Evolutionary conservation across 495 filamentous ascomycete genomes (phyloP), one percentile per base, ranked within the genome.

Genomic region (Aspergillus bertholletiae): DNA sequence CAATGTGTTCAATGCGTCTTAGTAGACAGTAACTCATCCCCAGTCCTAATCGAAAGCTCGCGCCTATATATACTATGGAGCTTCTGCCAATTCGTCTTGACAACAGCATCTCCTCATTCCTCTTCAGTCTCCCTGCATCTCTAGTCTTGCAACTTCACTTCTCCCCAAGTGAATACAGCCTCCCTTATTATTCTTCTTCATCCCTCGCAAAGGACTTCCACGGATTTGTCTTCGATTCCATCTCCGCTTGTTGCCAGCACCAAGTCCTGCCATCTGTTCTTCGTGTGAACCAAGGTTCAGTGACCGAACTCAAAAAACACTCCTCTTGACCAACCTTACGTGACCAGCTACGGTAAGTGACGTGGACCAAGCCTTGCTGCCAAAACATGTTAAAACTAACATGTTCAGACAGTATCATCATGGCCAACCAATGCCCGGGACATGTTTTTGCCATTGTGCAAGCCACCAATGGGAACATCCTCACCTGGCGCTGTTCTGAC

Each of bases 401-500:
- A 3, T 5, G 4, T 15, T 21, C 32, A n/a, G 18, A 46, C 34
- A 57, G 30, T 30, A 54, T 32, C 41, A 71, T 21, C 41, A 78
- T 78, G 75, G 73, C 74, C 54, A 78, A 78, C 58, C 71, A 75
- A 47, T 78, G 75, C 57, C 70, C 72, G 43, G 74, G 74, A 51
- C 75, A 78, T 50, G 52, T 60, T 26, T 78, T 76, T 47, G 71
- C 68, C 60, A 75, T 78, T 48, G 62, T 76, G 20, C 75, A 78
- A 57, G 67, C 71, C 12, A 72, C 72, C 32, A 76, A 78, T 58
- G 75, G 75, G 45, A 79, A 75, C 49, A 74, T 79, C 56, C 62
- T 79, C 49, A 74, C 74, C 37, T 79, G 74, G 72, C 72, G 70
- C 12, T 79, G 75, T 58, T 76, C 72, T 4, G 74, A 77, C 62